These are phyloP conservation scores for Nectriaceae sp. DNA, from an alignment of 2,329 filamentous ascomycete genomes.

Conservation along the genomic window DNA sequence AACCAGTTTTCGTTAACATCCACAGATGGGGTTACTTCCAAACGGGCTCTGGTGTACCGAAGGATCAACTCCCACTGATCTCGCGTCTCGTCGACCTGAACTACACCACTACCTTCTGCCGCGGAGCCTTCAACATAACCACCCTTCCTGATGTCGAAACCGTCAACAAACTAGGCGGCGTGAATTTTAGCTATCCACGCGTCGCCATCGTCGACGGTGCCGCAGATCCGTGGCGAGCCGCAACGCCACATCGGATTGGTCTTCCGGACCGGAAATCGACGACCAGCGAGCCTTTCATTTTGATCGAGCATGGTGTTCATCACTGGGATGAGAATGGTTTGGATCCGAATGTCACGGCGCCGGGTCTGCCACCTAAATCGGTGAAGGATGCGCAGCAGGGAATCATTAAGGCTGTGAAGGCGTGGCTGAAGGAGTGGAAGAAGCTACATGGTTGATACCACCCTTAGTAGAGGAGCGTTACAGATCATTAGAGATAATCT, in stretches of 20 bases:
- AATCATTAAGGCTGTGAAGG: slow-evolving; percentile 62
- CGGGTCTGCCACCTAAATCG: slow-evolving; percentile 58
- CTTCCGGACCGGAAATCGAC: slow-evolving; percentile 61
- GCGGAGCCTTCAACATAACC: slow-evolving; percentile 69
- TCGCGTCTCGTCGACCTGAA: slow-evolving; percentile 69
- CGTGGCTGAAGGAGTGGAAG: slow-evolving; percentile 66
- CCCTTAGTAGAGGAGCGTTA: no score
- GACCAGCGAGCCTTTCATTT: slow-evolving; percentile 66
- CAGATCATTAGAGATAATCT: no score
- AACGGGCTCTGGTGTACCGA: slow-evolving; percentile 70
- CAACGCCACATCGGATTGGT: slow-evolving; percentile 68
- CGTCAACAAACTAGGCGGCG: slow-evolving; percentile 78
- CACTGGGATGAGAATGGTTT: slow-evolving; percentile 78
- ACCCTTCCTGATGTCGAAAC: slow-evolving; percentile 60
- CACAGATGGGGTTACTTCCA: slow-evolving; percentile 75
- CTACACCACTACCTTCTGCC: slow-evolving; percentile 64
- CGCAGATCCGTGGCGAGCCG: slow-evolving; percentile 77
- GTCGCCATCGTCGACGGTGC: slow-evolving; percentile 77
- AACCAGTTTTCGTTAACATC: not conserved
- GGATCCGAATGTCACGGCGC: slow-evolving; percentile 57
- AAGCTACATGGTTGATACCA: no score
- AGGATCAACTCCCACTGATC: slow-evolving; percentile 65
- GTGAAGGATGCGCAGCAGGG: slow-evolving; percentile 60
- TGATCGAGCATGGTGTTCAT: slow-evolving; percentile 75
- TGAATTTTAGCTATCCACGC: slow-evolving; percentile 70